A percentile compares a stretch with the other conserved stretches of the same genome.
Evolutionary conservation across 1,284 basidiomycete genomes (phyloP).

Genomic region (Ganoderma lucidum): DNA sequence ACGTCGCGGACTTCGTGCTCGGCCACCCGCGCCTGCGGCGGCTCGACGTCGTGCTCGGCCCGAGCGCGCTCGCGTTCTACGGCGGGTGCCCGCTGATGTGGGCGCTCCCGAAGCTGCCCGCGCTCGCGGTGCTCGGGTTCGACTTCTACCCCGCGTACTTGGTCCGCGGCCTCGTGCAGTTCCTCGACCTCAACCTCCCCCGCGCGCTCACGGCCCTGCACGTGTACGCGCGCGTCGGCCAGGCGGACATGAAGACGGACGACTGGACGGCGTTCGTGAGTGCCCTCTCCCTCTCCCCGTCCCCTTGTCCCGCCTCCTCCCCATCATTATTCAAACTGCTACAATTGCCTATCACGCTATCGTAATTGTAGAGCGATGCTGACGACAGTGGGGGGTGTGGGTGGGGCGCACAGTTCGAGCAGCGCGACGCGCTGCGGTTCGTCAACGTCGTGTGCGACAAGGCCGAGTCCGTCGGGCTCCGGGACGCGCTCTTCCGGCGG

Average conservation of each 20-base stretch:
- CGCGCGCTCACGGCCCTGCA: conserved; percentile 3
- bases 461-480: background rate
- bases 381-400: too few species aligned
- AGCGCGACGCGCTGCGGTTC: conserved; percentile 1
- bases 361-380: too few species aligned
- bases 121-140: conserved; percentile 12
- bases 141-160: conserved; percentile 9
- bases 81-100: conserved; percentile 12
- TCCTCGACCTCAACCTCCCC: conserved; percentile 9
- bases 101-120: conserved; percentile 8
- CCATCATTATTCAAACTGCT: too few species aligned
- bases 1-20: conserved; percentile 9
- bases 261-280: conserved; percentile 11
- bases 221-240: conserved; percentile 6
- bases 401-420: background rate
- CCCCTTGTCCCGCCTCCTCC: too few species aligned
- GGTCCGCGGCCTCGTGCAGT: conserved; percentile 12
- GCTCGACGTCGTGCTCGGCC: conserved; percentile 10
- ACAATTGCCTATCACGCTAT: too few species aligned
- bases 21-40: background rate
- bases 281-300: background rate
- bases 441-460: conserved; percentile 8
- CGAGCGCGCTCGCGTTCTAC: conserved; percentile 14
- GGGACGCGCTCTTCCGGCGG: conserved; percentile 2
- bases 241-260: conserved; percentile 4